Percentiles rank a stretch among this genome's conserved stretches.
Conservation (phyloP, 2,329 filamentous ascomycete species). For the Epichloe brachyelytri region DNA sequence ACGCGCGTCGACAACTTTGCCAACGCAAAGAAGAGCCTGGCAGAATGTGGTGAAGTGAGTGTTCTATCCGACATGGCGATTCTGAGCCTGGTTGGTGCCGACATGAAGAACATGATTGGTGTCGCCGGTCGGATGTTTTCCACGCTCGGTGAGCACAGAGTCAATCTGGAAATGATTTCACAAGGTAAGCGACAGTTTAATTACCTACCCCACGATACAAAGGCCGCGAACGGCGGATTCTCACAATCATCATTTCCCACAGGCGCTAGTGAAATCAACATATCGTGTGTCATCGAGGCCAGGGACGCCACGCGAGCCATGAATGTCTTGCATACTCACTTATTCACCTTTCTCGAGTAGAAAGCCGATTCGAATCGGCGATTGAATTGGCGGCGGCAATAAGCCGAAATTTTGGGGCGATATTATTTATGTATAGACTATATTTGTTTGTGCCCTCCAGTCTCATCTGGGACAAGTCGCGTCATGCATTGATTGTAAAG, state of each 20-base stretch:
- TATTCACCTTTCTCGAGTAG: slow-evolving; percentile 88
- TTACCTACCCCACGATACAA: not conserved
- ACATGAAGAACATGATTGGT: slow-evolving; percentile 96
- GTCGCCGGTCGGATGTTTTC: slow-evolving; percentile 92
- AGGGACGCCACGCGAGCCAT: slow-evolving; percentile 83
- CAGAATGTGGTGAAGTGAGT: slow-evolving; percentile 78
- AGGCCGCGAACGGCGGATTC: not conserved
- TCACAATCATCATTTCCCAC: slow-evolving; percentile 1
- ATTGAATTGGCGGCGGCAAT: no score
- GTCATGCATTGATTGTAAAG: not conserved
- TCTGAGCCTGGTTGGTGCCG: slow-evolving; percentile 81
- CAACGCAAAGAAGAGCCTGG: slow-evolving; percentile 57
- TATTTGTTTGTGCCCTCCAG: not conserved
- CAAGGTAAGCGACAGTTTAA: slow-evolving; percentile 51
- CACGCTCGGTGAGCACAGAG: slow-evolving; percentile 79
- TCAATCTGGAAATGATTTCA: slow-evolving; percentile 99
- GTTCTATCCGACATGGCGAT: slow-evolving; percentile 90
- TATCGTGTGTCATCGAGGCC: slow-evolving; percentile 92
- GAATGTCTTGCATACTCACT: slow-evolving; percentile 90
- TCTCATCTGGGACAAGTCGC: not conserved
- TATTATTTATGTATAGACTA: not conserved
- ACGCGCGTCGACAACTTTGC: slow-evolving; percentile 49
- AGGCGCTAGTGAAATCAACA: slow-evolving; percentile 98
- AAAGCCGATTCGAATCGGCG: not conserved
- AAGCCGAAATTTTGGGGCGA: not conserved